Evolutionary conservation across 768 basidiomycete species (phyloP).

Genomic region (Suillus weaverae): DNA sequence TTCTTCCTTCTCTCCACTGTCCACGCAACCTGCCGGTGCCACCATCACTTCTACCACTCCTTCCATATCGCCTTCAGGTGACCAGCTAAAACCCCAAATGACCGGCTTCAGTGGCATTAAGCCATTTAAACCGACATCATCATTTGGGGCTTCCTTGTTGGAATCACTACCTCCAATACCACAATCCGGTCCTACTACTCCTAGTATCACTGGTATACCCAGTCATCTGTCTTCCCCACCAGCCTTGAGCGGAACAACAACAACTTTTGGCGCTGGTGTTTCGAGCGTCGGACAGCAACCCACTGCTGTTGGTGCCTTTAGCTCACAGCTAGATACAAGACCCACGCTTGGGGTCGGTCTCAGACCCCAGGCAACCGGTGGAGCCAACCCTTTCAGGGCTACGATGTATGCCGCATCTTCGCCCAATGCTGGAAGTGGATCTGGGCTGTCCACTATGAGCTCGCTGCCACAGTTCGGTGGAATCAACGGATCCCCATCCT

Average conservation of each 20-base stretch:
- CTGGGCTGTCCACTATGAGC: conserved; percentile 22
- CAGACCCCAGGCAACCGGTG: conserved; percentile 57
- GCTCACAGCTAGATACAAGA: conserved; percentile 35
- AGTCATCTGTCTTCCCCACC: conserved; percentile 20
- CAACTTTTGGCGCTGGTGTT: conserved; percentile 11
- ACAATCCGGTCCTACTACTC: conserved; percentile 52
- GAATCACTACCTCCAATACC: conserved; percentile 76
- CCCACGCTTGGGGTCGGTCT: conserved; percentile 44
- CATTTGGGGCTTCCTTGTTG: conserved; percentile 74
- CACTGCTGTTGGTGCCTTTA: conserved; percentile 30
- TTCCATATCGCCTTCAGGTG: conserved; percentile 25
- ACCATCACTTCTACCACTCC: conserved; percentile 33
- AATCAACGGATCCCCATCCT: conserved; percentile 14
- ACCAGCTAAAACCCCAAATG: conserved; percentile 40
- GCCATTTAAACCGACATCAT: conserved; percentile 80
- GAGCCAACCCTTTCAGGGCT: conserved; percentile 65
- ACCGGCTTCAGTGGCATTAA: conserved; percentile 65
- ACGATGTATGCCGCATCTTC: conserved; percentile 49
- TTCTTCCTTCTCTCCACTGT: conserved; percentile 40
- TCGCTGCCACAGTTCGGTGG: conserved; percentile 28
- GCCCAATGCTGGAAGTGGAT: conserved; percentile 5
- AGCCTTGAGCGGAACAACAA: conserved; percentile 19
- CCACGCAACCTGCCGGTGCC: conserved; percentile 53
- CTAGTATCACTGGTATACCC: conserved; percentile 30
- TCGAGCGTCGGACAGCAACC: conserved; percentile 17